Percentiles rank a stretch among this genome's conserved stretches.
phyloP scores from a whole-genome alignment of 148 eudicot genomes.

The Camellia japonica region DNA sequence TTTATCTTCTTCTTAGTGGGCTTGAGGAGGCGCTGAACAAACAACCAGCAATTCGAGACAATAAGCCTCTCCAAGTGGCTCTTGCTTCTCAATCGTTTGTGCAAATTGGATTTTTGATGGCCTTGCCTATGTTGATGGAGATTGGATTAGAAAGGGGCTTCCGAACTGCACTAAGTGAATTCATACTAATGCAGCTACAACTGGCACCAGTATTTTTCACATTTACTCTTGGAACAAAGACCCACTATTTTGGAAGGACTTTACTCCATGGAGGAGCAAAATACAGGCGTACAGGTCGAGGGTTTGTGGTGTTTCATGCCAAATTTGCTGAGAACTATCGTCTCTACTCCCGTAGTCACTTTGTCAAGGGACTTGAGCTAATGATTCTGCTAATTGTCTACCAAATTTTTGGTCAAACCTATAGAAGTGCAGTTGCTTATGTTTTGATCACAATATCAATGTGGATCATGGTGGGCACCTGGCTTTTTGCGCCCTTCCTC shows the following conservation, averaged over 20 bases:
- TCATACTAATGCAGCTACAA: conserved; percentile 87
- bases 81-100: conserved; percentile 98
- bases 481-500: conserved; percentile 97
- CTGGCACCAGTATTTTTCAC: conserved; percentile 95
- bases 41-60: conserved; percentile 50
- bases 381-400: conserved; percentile 87
- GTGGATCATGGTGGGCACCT: conserved; percentile 99
- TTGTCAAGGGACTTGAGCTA: conserved; percentile 95
- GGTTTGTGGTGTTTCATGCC: conserved; percentile 96
- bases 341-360: conserved; percentile 96
- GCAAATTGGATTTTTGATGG: conserved; percentile 96
- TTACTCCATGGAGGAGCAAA: conserved; percentile 97
- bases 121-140: conserved; percentile 99
- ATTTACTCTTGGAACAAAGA: conserved; percentile 94
- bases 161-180: conserved; percentile 84
- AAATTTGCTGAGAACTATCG: conserved; percentile 98
- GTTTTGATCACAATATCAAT: conserved; percentile 84
- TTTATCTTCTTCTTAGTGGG: conserved; percentile 94
- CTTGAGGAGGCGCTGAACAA: conserved; percentile 73
- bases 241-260: conserved; percentile 93
- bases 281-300: conserved; percentile 93
- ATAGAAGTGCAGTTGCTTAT: conserved; percentile 71
- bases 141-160: conserved; percentile 92
- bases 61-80: conserved; percentile 83
- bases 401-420: conserved; percentile 72